A percentile compares a stretch with the other conserved stretches of the same genome.
Conservation (phyloP, 768 basidiomycete genomes). For the Kondoa malvinella region DNA sequence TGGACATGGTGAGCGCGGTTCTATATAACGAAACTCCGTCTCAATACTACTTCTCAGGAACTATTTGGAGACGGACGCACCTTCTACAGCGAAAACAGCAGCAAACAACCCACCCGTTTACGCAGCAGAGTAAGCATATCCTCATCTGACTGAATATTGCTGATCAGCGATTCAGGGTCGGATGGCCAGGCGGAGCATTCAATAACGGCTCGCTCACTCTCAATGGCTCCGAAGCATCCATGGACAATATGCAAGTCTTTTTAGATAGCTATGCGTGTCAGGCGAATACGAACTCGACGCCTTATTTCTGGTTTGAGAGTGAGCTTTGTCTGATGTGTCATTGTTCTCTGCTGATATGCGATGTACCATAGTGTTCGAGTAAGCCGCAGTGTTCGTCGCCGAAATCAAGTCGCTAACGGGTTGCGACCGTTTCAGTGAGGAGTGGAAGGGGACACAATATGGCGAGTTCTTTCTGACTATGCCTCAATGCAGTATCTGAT, state of each 20-base stretch:
- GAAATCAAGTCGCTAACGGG: too few species aligned
- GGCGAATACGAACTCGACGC: not conserved
- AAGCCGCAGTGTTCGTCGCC: too few species aligned
- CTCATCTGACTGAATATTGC: not conserved
- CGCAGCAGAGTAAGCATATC: conserved; percentile 51
- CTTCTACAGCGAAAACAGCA: conserved; percentile 13
- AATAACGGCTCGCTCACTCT: conserved; percentile 20
- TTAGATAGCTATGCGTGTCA: not conserved
- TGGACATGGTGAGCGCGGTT: too few species aligned
- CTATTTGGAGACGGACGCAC: conserved; percentile 49
- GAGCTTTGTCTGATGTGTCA: too few species aligned
- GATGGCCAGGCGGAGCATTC: conserved; percentile 34
- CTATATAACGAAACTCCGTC: too few species aligned
- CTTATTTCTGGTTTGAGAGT: not conserved
- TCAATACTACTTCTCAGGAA: too few species aligned
- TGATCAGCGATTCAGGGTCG: conserved; percentile 14
- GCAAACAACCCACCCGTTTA: conserved; percentile 64
- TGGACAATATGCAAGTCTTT: conserved; percentile 33
- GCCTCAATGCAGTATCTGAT: not conserved
- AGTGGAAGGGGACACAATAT: not conserved
- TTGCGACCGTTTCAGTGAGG: not conserved
- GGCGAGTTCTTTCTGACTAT: not conserved
- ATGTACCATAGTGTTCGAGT: too few species aligned
- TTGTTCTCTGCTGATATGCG: too few species aligned
- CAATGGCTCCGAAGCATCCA: conserved; percentile 17